A percentile compares a stretch with the other conserved stretches of the same genome.
These are phyloP conservation scores for Pharus latifolius DNA, from an alignment of 176 grass and related monocot species.

Conservation along the genomic window DNA sequence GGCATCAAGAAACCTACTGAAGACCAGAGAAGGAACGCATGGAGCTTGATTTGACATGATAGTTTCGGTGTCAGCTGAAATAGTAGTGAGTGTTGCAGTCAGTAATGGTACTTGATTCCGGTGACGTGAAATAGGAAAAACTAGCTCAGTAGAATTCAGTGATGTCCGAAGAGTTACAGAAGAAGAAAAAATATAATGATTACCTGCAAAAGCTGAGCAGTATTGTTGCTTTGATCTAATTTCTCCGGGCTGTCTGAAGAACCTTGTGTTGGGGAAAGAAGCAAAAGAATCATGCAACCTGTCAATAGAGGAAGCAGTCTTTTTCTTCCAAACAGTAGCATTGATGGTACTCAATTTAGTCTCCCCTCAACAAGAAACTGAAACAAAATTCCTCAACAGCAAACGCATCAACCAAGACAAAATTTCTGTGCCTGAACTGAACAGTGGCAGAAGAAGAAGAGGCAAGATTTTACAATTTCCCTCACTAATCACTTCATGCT, in stretches of 20 bases:
- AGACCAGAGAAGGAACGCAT: slow-evolving; percentile 81
- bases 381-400: not conserved
- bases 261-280: not conserved
- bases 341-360: slow-evolving; percentile 10
- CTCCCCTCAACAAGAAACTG: not conserved
- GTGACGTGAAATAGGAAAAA: not conserved
- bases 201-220: slow-evolving; percentile 26
- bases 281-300: slow-evolving; percentile 2
- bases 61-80: slow-evolving; percentile 58
- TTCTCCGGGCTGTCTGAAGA: not conserved
- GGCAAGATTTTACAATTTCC: slow-evolving; percentile 10
- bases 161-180: not conserved
- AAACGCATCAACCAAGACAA: not conserved
- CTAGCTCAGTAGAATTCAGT: not conserved
- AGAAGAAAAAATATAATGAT: not conserved
- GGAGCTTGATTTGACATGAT: slow-evolving; percentile 65
- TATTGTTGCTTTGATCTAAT: slow-evolving; percentile 19
- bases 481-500: slow-evolving; percentile 19
- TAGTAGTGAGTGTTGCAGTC: not conserved
- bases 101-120: not conserved
- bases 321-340: slow-evolving; percentile 34
- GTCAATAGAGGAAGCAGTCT: slow-evolving; percentile 4
- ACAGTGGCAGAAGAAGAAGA: slow-evolving; percentile 2
- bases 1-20: slow-evolving; percentile 87
- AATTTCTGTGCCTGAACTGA: not conserved